These are phyloP conservation scores for Geotrichum reessii DNA, from an alignment of 1,139 yeast genomes.

Conservation along the genomic window DNA sequence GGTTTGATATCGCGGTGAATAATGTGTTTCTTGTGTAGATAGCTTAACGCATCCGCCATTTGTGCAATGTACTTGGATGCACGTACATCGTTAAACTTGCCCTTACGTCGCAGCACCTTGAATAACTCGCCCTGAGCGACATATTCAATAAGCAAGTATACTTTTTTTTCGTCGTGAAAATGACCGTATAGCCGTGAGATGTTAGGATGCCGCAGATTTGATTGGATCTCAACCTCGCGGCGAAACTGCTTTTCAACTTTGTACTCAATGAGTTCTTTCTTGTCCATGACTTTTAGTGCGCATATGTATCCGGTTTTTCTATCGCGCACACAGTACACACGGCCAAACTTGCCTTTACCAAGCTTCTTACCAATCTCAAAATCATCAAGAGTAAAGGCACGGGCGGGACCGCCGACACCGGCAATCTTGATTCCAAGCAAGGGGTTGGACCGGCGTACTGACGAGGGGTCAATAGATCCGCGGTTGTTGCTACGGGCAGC, in stretches of 20 bases:
- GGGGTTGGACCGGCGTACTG: constrained; percentile 28
- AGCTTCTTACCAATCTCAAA: constrained; percentile 84
- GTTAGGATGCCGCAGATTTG: constrained; percentile 65
- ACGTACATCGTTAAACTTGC: constrained; percentile 61
- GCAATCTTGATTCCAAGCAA: constrained; percentile 25
- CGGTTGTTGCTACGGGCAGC: constrained; percentile 7
- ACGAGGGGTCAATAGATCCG: constrained; percentile 22
- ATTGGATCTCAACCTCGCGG: constrained; percentile 88
- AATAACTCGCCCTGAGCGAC: constrained; percentile 85
- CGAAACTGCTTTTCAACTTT: constrained; percentile 84
- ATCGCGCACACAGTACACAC: constrained; percentile 84
- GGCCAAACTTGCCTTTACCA: constrained; percentile 92
- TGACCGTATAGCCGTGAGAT: constrained; percentile 78
- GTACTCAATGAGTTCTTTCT: constrained; percentile 64
- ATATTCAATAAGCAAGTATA: constrained; percentile 78
- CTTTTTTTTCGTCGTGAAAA: constrained; percentile 73
- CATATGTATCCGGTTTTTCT: constrained; percentile 69
- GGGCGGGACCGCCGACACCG: constrained; percentile 15
- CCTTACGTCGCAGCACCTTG: constrained; percentile 56
- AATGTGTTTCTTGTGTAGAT: constrained; percentile 70
- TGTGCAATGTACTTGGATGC: constrained; percentile 81
- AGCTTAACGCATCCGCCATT: constrained; percentile 70
- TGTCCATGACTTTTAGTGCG: constrained; percentile 88
- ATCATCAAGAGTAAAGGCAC: constrained; percentile 45
- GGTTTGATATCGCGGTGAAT: constrained; percentile 93